These are phyloP conservation scores for Agarophyton chilense DNA, from an alignment of 23 red algal species.

Conservation along the genomic window DNA sequence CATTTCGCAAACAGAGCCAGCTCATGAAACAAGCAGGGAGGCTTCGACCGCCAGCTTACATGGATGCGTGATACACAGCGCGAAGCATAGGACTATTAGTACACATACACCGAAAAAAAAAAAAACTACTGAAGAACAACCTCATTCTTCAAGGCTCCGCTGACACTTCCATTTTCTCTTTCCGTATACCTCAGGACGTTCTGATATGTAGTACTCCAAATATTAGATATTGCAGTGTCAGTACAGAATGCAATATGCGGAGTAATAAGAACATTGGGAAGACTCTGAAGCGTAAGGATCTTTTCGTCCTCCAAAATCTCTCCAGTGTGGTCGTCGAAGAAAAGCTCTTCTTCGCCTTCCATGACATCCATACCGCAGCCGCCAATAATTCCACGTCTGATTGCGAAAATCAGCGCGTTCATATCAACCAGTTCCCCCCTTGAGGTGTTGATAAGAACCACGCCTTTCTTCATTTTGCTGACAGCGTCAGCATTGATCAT, in stretches of 20 bases:
- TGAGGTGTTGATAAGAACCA: slow-evolving; percentile 77
- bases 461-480: slow-evolving; percentile 73
- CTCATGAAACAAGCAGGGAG: too few relatives aligned
- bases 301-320: slow-evolving; percentile 70
- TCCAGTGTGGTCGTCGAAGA: slow-evolving; percentile 84
- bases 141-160: not conserved
- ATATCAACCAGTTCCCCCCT: slow-evolving; percentile 79
- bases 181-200: slow-evolving; percentile 39
- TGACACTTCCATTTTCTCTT: not conserved
- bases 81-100: not conserved
- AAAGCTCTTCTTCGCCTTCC: slow-evolving; percentile 69
- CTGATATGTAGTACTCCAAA: slow-evolving; percentile 58
- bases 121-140: not conserved
- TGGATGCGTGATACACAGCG: not conserved
- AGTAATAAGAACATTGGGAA: slow-evolving; percentile 82
- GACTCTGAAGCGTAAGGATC: slow-evolving; percentile 59
- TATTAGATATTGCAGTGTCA: slow-evolving; percentile 68
- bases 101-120: not conserved
- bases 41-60: not conserved
- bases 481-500: slow-evolving; percentile 60
- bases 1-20: too few relatives aligned
- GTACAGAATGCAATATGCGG: slow-evolving; percentile 84
- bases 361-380: slow-evolving; percentile 77
- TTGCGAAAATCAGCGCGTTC: slow-evolving; percentile 64
- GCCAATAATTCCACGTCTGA: slow-evolving; percentile 62